Conservation (phyloP, 306 rosid species). For the Cyclanthera cordifolia region DNA sequence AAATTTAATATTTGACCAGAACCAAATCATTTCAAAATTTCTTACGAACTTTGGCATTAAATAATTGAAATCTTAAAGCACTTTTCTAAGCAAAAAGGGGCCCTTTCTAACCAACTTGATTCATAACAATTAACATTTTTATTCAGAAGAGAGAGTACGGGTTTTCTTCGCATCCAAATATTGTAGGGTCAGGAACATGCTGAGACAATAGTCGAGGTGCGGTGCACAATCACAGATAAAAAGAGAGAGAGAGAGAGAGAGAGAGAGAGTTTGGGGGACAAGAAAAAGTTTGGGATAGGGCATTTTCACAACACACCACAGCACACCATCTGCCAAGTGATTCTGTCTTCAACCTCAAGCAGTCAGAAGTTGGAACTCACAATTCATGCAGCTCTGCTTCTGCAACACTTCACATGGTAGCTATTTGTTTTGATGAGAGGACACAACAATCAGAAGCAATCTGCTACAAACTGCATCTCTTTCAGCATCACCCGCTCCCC, state of each 20-base stretch:
- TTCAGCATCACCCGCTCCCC: not conserved
- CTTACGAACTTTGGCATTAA: not conserved
- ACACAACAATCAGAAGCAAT: not conserved
- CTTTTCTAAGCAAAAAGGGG: not conserved
- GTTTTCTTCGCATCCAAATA: too few relatives aligned
- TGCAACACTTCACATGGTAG: constrained; percentile 11
- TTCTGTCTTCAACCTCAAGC: constrained; percentile 6
- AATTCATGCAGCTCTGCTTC: constrained; percentile 10
- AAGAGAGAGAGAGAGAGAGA: not conserved
- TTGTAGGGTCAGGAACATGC: too few relatives aligned
- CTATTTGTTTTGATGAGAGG: not conserved
- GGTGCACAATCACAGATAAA: too few relatives aligned
- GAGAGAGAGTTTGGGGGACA: not conserved
- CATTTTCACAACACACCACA: not conserved
- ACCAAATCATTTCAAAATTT: not conserved
- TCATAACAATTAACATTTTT: too few relatives aligned
- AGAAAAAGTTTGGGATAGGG: not conserved
- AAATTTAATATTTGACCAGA: not conserved
- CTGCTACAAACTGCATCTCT: constrained; percentile 1
- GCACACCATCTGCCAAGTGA: constrained; percentile 14
- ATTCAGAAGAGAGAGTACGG: too few relatives aligned
- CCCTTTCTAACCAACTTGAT: not conserved
- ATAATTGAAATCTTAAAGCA: not conserved
- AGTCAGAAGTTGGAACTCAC: constrained; percentile 9
- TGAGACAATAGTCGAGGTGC: too few relatives aligned